Conservation (phyloP, 202 grass and related monocot species). For the Hordeum pubiflorum region DNA sequence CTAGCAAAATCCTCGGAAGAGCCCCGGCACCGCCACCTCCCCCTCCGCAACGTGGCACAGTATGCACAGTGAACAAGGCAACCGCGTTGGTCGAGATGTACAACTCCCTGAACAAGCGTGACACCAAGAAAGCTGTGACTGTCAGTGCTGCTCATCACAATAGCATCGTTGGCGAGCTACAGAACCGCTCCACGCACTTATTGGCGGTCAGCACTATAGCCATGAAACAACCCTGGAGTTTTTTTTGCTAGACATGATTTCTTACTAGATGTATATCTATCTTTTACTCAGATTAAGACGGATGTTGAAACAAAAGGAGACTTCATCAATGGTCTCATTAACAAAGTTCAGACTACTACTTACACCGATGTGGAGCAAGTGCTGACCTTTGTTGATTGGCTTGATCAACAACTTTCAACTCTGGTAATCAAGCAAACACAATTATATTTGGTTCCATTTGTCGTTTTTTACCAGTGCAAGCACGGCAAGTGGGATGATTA, state of each 20-base stretch:
- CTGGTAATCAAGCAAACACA: slow-evolving; percentile 41
- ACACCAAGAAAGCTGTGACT: slow-evolving; percentile 32
- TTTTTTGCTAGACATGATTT: background rate
- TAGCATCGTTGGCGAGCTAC: slow-evolving; percentile 74
- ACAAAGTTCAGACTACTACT: slow-evolving; percentile 49
- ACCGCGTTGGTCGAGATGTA: slow-evolving; percentile 62
- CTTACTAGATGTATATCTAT: background rate
- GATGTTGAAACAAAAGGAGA: slow-evolving; percentile 78
- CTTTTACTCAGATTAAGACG: slow-evolving; percentile 48
- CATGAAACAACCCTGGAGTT: background rate
- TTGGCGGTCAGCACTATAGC: slow-evolving; percentile 41
- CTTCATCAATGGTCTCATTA: slow-evolving; percentile 64
- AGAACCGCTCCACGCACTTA: slow-evolving; percentile 74
- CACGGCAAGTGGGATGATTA: background rate
- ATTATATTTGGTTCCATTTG: background rate
- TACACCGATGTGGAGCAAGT: slow-evolving; percentile 62
- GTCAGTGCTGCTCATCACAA: slow-evolving; percentile 38
- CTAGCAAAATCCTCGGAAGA: background rate
- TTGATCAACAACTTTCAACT: slow-evolving; percentile 65
- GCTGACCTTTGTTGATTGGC: slow-evolving; percentile 75
- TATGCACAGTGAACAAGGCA: slow-evolving; percentile 48
- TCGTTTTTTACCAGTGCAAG: background rate
- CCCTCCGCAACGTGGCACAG: background rate
- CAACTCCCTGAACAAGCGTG: slow-evolving; percentile 61
- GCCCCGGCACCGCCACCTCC: slow-evolving; percentile 22